These are phyloP conservation scores for Lepraria neglecta DNA, from an alignment of 495 filamentous ascomycete species.

Conservation along the genomic window DNA sequence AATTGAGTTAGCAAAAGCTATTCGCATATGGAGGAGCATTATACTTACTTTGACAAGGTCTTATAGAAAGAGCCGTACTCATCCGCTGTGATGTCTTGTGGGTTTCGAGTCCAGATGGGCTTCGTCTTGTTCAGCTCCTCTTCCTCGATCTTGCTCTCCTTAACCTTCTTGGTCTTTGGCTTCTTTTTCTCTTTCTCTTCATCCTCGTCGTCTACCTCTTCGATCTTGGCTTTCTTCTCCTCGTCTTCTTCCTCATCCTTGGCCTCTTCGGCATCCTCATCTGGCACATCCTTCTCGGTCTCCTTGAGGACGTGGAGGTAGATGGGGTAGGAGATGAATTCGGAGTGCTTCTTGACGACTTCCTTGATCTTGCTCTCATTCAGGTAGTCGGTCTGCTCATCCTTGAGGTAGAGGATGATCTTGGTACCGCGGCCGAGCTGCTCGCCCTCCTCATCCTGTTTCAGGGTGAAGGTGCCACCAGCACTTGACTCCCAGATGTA, in stretches of 20 bases:
- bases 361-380: slow-evolving; percentile 99
- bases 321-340: slow-evolving; percentile 99
- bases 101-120: slow-evolving; percentile 99
- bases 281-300: slow-evolving; percentile 96
- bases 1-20: slow-evolving; percentile 17
- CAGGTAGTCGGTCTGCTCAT: slow-evolving; percentile 96
- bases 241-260: slow-evolving; percentile 52
- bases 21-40: neutral
- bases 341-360: slow-evolving; percentile 99
- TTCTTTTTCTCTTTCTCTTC: slow-evolving; percentile 83
- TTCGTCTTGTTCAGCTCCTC: slow-evolving; percentile 99
- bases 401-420: slow-evolving; percentile 98
- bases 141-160: slow-evolving; percentile 97
- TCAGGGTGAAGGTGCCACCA: slow-evolving; percentile 94
- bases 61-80: slow-evolving; percentile 99
- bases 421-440: slow-evolving; percentile 89
- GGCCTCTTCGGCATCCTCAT: slow-evolving; percentile 84
- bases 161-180: slow-evolving; percentile 97
- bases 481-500: slow-evolving; percentile 99
- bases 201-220: slow-evolving; percentile 74
- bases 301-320: slow-evolving; percentile 99
- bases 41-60: slow-evolving; percentile 74
- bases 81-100: slow-evolving; percentile 87
- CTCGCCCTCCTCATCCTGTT: slow-evolving; percentile 83
- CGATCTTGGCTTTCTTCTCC: slow-evolving; percentile 74